phyloP scores from a whole-genome alignment of 345 rosid genomes.

The Populus alba region DNA sequence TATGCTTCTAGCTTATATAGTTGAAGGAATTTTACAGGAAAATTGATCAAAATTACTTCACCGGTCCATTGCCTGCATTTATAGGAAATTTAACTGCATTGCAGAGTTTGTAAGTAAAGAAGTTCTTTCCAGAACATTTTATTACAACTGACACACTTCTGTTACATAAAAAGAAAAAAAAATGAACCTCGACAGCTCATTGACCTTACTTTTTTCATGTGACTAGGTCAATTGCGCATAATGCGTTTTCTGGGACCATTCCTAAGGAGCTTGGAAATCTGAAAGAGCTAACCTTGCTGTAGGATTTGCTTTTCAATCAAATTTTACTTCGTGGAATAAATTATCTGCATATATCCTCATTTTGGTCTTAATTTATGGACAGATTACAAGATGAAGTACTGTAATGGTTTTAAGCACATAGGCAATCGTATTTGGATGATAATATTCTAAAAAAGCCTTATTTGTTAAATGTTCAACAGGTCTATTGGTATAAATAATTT shows the following conservation, averaged over 20 bases:
- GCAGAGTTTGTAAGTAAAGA: conserved; percentile 17
- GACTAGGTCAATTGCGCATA: conserved; percentile 30
- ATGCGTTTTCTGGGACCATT: conserved; percentile 35
- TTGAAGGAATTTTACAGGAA: conserved; percentile 25
- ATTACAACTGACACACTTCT: neutral
- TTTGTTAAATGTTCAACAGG: neutral
- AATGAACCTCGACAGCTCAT: neutral
- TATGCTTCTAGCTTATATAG: neutral
- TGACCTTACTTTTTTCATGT: neutral
- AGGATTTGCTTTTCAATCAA: conserved; percentile 13
- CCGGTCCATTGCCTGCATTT: conserved; percentile 35
- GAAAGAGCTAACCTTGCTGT: conserved; percentile 26
- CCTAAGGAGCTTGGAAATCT: conserved; percentile 42
- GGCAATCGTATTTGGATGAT: neutral
- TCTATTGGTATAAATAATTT: conserved; percentile 21
- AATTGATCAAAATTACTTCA: conserved; percentile 35
- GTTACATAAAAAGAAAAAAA: neutral
- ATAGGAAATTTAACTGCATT: conserved; percentile 31
- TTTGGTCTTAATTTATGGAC: neutral
- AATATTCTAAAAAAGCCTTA: neutral
- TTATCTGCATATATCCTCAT: neutral
- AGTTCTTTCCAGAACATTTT: neutral
- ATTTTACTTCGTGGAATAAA: neutral
- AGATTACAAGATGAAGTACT: neutral
- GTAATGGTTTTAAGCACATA: neutral